Base-by-base conservation (phyloP, 208 protist genomes). In the Acanthamoeba lenticulata region DNA sequence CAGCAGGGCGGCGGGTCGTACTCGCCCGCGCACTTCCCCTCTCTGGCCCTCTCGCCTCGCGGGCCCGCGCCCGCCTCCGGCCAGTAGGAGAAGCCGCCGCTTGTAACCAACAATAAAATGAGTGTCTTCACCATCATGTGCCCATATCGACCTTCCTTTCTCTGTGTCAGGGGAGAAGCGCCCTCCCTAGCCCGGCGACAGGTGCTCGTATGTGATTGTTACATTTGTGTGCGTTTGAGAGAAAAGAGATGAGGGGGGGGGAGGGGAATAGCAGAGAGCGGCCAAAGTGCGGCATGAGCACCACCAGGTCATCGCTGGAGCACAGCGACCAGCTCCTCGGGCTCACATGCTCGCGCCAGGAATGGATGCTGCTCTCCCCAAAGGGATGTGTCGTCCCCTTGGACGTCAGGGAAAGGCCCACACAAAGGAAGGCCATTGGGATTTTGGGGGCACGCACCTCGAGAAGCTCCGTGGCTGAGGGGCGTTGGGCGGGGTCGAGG, bases 21-120 rank as follows among this genome's bases (percentile, higher is more conserved):
- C 27, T 79, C 69, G 7, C 27, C 32, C 32, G 11, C 38, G 15
- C 17, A 13, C 38, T 79, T 79, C 1, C 69, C 69, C 38, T 79
- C 69, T 79, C 69, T 79, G 9, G 69, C 69, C 19, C 69, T 79
- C 38, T 79, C 69, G 0, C 69, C 69, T 47, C 69, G 69, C 69
- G 69, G 69, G n/a, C n/a, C n/a, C 69, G 32, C 69, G n/a, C 60
- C 60, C 7, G 21, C 60, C 7, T n/a, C 60, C 19, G 27, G 27
- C 19, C 60, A 67, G n/a, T 32, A 57, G 49, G 49, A 57, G 19
- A 24, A 57, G 19, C 9, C 49, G 19, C 9, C 49, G 13, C 13
- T 57, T 57, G 49, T 19, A 57, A 57, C 19, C 19, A 57, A n/a
- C n/a, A n/a, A n/a, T n/a, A n/a, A n/a, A n/a, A n/a, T n/a, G n/a